These are phyloP conservation scores for Circinella umbellata DNA, from an alignment of 371 early-diverging fungal genomes.

Conservation along the genomic window DNA sequence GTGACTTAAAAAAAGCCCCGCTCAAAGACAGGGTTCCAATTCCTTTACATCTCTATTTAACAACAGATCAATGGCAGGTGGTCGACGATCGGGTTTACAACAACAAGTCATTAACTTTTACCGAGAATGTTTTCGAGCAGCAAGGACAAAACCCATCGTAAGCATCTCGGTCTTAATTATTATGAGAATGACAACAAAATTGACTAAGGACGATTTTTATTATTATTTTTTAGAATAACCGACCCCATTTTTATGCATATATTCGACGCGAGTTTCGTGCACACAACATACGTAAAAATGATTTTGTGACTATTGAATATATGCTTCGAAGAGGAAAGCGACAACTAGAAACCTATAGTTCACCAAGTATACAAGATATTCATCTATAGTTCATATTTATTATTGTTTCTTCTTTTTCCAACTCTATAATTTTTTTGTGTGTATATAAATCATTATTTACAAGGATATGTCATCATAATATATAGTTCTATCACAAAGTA, in stretches of 20 bases:
- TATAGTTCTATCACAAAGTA: not conserved
- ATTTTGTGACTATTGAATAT: slow-evolving; percentile 70
- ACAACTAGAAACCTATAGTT: slow-evolving; percentile 58
- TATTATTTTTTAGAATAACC: slow-evolving; percentile 40
- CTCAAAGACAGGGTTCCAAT: no score
- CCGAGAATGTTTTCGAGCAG: slow-evolving; percentile 64
- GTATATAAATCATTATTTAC: no score
- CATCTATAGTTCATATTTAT: slow-evolving; percentile 35
- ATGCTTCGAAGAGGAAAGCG: slow-evolving; percentile 62
- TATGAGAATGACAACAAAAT: no score
- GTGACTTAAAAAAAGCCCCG: no score
- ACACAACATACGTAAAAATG: slow-evolving; percentile 57
- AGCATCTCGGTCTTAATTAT: not conserved
- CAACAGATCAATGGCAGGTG: slow-evolving; percentile 15
- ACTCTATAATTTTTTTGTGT: no score
- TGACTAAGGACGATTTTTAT: no score
- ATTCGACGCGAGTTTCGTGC: slow-evolving; percentile 65
- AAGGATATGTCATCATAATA: no score
- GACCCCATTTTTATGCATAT: slow-evolving; percentile 61
- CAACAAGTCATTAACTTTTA: slow-evolving; percentile 63
- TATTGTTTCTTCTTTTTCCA: no score
- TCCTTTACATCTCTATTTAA: not conserved
- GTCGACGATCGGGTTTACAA: slow-evolving; percentile 66
- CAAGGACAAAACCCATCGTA: slow-evolving; percentile 61
- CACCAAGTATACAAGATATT: slow-evolving; percentile 63